These are phyloP conservation scores for Cryphonectria radicalis DNA, from an alignment of 2,329 filamentous ascomycete genomes.

Conservation along the genomic window DNA sequence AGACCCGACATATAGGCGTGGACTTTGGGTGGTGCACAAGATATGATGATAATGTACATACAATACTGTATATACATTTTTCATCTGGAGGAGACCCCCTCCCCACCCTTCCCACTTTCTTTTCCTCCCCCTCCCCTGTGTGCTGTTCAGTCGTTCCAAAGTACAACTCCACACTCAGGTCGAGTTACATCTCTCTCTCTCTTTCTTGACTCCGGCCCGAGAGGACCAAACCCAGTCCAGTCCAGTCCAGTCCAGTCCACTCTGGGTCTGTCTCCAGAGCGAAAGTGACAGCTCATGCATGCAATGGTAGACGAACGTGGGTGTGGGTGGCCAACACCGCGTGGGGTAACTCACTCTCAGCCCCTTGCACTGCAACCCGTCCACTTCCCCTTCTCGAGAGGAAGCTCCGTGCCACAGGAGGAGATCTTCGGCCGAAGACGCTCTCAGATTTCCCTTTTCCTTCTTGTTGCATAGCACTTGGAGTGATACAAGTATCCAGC, in stretches of 20 bases:
- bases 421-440: slow-evolving; percentile 24
- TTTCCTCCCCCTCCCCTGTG: no score
- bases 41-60: neutral
- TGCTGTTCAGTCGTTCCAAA: neutral
- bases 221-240: neutral
- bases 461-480: slow-evolving; percentile 5
- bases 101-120: neutral
- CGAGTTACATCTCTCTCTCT: neutral
- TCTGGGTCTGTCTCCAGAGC: neutral
- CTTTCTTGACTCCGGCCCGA: neutral
- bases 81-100: slow-evolving; percentile 11
- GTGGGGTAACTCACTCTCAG: slow-evolving; percentile 24
- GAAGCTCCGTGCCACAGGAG: slow-evolving; percentile 21
- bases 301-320: slow-evolving; percentile 20
- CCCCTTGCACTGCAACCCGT: slow-evolving; percentile 22
- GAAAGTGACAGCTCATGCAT: slow-evolving; percentile 25
- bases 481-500: slow-evolving; percentile 28
- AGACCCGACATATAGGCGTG: slow-evolving; percentile 18
- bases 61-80: neutral
- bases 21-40: neutral
- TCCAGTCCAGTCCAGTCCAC: neutral
- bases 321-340: slow-evolving; percentile 18
- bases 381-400: slow-evolving; percentile 13
- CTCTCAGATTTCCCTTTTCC: slow-evolving; percentile 9
- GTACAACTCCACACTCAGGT: neutral